Evolutionary conservation across 495 filamentous ascomycete genomes (phyloP).

Genomic region (Emericellopsis terricola): DNA sequence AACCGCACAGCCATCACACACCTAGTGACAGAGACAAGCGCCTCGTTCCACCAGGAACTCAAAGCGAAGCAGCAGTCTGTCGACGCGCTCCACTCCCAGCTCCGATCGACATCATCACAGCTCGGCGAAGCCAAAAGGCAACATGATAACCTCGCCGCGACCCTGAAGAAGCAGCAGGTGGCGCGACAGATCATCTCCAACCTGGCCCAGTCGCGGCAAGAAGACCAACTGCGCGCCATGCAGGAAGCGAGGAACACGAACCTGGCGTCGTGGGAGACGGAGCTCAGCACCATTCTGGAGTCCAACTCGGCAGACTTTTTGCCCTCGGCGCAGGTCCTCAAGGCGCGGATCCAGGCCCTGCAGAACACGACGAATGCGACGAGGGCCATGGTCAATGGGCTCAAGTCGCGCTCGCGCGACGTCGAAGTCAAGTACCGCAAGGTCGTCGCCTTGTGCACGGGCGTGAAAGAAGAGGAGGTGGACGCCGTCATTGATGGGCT

Average conservation of each 20-base stretch:
- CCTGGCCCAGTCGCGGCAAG: conserved; percentile 25
- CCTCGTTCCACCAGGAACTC: conserved; percentile 56
- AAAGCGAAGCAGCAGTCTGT: conserved; percentile 67
- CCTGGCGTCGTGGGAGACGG: conserved; percentile 19
- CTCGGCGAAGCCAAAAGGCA: conserved; percentile 56
- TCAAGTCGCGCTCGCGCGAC: conserved; percentile 44
- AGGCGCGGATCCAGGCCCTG: conserved; percentile 23
- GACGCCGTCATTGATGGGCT: conserved; percentile 45
- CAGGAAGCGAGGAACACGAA: conserved; percentile 20
- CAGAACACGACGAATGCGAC: conserved; percentile 40
- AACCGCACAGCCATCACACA: conserved; percentile 50
- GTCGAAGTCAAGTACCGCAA: conserved; percentile 51
- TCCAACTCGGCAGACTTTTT: conserved; percentile 9
- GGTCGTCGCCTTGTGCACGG: conserved; percentile 52
- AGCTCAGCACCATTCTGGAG: conserved; percentile 12
- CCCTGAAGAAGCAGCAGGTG: conserved; percentile 26
- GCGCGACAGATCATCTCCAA: conserved; percentile 27
- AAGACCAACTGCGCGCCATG: conserved; percentile 24
- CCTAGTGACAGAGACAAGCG: conserved; percentile 53
- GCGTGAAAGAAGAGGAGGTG: conserved; percentile 40
- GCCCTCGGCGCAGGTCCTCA: conserved; percentile 20
- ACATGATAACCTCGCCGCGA: conserved; percentile 45
- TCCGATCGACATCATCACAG: conserved; percentile 62
- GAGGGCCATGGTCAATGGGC: conserved; percentile 32
- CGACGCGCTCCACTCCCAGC: conserved; percentile 53